Evolutionary conservation across 2,329 filamentous ascomycete species (phyloP), one percentile per base, ranked within the genome.

Genomic region (Fusarium chlamydosporum): DNA sequence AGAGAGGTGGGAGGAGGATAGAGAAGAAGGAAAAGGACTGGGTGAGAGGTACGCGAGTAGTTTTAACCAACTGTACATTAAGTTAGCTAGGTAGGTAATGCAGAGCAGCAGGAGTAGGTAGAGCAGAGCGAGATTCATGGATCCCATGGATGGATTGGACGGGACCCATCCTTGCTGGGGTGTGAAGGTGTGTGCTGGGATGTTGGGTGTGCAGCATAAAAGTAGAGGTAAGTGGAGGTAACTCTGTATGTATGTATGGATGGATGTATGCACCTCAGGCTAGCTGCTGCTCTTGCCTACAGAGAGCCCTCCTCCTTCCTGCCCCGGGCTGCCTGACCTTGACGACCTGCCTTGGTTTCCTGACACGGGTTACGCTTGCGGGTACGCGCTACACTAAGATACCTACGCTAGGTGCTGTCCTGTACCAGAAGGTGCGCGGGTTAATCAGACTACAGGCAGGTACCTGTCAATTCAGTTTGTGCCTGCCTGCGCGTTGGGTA

Each of bases 1-100:
- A 82, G 82, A 70, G 77, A 70, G 78, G 83, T 83, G 82, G 82
- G 83, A 85, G 81, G 80, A 85, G 81, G 82, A 84, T 81, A 79
- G 79, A 82, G 80, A 79, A 82, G 81, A 82, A 78, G 81, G 81
- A 83, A 83, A 84, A 83, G 83, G 84, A 86, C 82, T 84, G 83
- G 84, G 82, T 82, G 81, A 84, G 81, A 85, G 74, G 75, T 73
- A 60, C 65, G 61, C 62, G 67, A 74, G 73, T 77, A 77, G 77
- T 78, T 79, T 80, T 78, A 78, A 79, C 71, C 61, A 72, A 60
- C 57, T 66, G 61, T 51, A 40, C 47, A 51, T 51, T 29, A 51
- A 51, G 16, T 51, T 38, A 27, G 26, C 31, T 41, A 41, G 12
- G 47, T 41, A 41, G 12, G 47, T 35, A 68, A 66, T 68, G 56